phyloP scores from a whole-genome alignment of 192 early-diverging fungal species.

The Funneliformis geosporum region DNA sequence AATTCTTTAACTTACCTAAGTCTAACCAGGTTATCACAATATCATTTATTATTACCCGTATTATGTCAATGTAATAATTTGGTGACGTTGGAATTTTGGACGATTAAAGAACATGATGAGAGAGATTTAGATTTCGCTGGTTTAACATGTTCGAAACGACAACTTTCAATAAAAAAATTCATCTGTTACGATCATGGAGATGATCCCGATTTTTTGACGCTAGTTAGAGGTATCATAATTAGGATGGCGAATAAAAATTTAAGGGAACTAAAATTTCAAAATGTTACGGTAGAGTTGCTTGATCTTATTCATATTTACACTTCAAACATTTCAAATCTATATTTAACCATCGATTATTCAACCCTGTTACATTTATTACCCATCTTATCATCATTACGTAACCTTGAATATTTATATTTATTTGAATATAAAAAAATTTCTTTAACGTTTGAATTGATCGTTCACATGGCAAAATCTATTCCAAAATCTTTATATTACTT shows the following conservation, averaged over 20 bases:
- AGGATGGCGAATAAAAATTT: slow-evolving; percentile 5
- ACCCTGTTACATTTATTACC: not conserved
- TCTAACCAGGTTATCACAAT: not conserved
- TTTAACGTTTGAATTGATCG: not conserved
- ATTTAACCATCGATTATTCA: not conserved
- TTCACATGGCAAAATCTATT: not conserved
- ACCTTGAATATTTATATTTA: not conserved
- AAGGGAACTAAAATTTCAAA: slow-evolving; percentile 4
- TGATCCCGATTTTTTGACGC: not conserved
- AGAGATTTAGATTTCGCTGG: not conserved
- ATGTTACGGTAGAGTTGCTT: not conserved
- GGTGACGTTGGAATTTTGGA: slow-evolving; percentile 7
- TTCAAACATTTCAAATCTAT: not conserved
- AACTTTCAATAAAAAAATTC: slow-evolving; percentile 12
- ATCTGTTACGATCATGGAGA: not conserved
- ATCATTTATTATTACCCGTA: slow-evolving; percentile 1
- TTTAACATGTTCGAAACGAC: not conserved
- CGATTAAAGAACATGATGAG: not conserved
- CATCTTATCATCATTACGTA: not conserved
- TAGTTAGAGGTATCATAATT: not conserved
- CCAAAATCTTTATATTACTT: not conserved
- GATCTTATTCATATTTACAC: not conserved
- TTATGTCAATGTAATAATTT: not conserved
- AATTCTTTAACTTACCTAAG: slow-evolving; percentile 15
- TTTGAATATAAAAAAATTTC: not conserved